Percentiles rank a stretch among this genome's conserved stretches.
Evolutionary conservation across 108 stramenopile genomes (phyloP).

Genomic region (Nannochloropsis gaditana): DNA sequence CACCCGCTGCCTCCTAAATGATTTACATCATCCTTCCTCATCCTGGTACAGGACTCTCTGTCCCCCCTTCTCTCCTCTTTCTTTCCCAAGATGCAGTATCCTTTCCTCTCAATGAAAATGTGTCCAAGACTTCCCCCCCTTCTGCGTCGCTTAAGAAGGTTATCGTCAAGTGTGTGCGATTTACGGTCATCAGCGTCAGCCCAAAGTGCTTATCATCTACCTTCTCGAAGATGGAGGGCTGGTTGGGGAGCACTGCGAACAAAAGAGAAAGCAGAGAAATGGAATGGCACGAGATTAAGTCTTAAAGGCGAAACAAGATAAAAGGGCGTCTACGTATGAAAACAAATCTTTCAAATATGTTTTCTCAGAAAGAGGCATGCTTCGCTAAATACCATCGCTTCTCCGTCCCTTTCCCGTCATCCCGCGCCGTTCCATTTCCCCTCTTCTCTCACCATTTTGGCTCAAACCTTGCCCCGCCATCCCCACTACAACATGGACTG

Average conservation of each 20-base stretch:
- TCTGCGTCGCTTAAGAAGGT: background rate
- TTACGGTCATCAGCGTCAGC: background rate
- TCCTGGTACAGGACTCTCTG: background rate
- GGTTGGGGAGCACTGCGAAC: background rate
- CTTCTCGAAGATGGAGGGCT: background rate
- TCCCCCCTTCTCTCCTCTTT: background rate
- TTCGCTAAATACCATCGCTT: background rate
- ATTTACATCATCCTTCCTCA: too few relatives aligned
- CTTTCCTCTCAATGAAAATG: background rate
- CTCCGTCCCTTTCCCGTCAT: background rate
- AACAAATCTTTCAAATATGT: too few relatives aligned
- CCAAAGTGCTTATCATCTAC: background rate
- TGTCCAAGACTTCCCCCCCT: background rate
- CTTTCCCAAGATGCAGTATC: background rate
- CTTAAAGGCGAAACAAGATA: background rate
- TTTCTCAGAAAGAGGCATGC: too few relatives aligned
- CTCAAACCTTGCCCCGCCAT: constrained; percentile 42
- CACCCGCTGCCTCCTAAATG: too few relatives aligned
- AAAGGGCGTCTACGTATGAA: too few relatives aligned
- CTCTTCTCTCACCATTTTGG: constrained; percentile 20
- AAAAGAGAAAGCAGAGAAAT: background rate
- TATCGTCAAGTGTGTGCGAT: background rate
- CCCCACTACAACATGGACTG: constrained; percentile 41
- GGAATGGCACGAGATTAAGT: background rate
- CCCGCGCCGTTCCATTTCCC: background rate